Evolutionary conservation across 129 eudicot genomes (phyloP), one percentile per base, ranked within the genome.

Genomic region (Centaurea solstitialis): DNA sequence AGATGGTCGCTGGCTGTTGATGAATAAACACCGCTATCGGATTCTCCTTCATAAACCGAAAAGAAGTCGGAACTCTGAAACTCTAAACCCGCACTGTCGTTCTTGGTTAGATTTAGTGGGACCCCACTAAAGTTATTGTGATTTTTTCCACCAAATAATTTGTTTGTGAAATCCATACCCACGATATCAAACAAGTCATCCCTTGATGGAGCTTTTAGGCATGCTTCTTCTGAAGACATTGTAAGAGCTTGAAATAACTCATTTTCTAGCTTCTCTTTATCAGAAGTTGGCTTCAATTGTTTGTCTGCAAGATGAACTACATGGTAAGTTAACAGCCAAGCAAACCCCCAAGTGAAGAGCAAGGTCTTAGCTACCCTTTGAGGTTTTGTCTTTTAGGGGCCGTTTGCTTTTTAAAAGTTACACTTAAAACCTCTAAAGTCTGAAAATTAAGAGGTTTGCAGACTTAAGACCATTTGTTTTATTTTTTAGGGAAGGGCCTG

Each of bases 121-220:
- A 81, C 65, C 73, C 65, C 84, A 45, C 61, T 83, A 20, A 47
- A 7, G 28, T 74, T 86, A 77, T 76, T 67, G 83, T 72, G 75
- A 72, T 80, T 81, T 68, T 80, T 81, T 68, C 86, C 88, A 45
- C 82, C 77, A 23, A 86, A 80, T 21, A 81, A 73, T 64, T 83
- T 90, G 80, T 82, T 86, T 74, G 80, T 85, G 7, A 89, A 86
- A 85, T 89, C 94, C 81, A 86, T 83, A 41, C 99, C 99, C 86
- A 95, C 85, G 26, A 92, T 87, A 83, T 95, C 99, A 72, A 89
- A 95, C 83, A 95, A 85, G 77, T 95, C 94, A 76, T 90, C 94
- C 26, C 93, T 87, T 6, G 92, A 72, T 21, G 84, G 76, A 66
- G 86, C 76, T 82, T 84, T 87, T 75, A 73, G 22, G 53, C 73